Evolutionary conservation across 805 yeast species (phyloP), one percentile per base, ranked within the genome.

Genomic region (Danielia oregonensis): DNA sequence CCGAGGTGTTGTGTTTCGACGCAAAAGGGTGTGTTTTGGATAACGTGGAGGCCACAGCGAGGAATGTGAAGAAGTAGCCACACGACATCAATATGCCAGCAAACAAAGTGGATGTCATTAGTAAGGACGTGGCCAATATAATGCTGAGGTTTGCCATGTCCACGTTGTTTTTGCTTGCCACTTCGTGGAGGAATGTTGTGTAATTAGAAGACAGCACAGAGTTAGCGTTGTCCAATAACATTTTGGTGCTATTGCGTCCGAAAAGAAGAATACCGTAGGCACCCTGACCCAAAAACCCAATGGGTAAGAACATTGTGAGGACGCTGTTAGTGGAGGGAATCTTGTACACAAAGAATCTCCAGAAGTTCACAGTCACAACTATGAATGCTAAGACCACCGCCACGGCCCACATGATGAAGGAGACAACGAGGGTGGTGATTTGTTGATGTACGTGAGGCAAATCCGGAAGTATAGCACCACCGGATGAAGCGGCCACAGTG

Each of bases 261-360:
- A 78, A 62, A 32, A 74, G 56, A 42, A 80, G 57, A 10, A 84
- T 69, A 2, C 84, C 85, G 56, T 68, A 85, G 2, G 86, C 73
- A 1, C 93, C 95, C 59, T 88, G 96, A 13, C 96, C 96, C 52
- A 84, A 56, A 26, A 89, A 80, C 6, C 96, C 96, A 29, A 87
- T 64, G 1, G 94, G 88, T 33, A 86, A 70, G 52, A 87, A 86
- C 30, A 78, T 61, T n/a, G 88, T 72, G 52, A 82, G 81, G 2
- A 82, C 70, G 30, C 61, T 48, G 7, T 59, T 54, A 36, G 78
- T 70, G 5, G 70, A 61, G 2, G 95, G 89, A 17, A 80, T 57
- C 44, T 79, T 79, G 50, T 71, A 64, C 2, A 77, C 58, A 16
- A 80, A 54, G 16, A 85, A 57, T 35, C 79, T 76, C 70, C 82